phyloP scores from a whole-genome alignment of 345 rosid species.

The Cardiospermum halicacabum region DNA sequence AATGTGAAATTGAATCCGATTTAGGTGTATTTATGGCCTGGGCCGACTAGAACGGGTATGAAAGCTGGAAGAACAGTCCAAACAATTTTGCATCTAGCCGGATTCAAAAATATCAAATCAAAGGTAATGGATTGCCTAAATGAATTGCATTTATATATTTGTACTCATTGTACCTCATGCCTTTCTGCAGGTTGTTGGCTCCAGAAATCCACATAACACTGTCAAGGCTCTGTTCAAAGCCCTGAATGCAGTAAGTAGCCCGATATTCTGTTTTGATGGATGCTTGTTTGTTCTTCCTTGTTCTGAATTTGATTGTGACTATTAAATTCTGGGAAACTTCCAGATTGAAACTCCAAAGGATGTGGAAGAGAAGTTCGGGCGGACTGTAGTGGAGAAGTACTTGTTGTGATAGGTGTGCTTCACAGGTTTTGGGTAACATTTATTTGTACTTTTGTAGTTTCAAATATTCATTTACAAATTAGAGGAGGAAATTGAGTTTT shows the following conservation, averaged over 20 bases:
- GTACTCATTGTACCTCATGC: conserved; percentile 8
- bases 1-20: conserved; percentile 5
- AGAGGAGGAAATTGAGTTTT: background rate
- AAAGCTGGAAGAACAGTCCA: conserved; percentile 87
- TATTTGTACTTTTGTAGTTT: background rate
- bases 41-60: conserved; percentile 80
- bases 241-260: conserved; percentile 76
- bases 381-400: conserved; percentile 86
- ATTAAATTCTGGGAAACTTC: background rate
- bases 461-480: background rate
- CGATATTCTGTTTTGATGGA: background rate
- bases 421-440: conserved; percentile 6
- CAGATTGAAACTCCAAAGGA: conserved; percentile 96
- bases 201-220: conserved; percentile 91
- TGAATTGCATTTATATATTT: background rate
- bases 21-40: conserved; percentile 95
- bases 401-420: conserved; percentile 37
- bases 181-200: conserved; percentile 67
- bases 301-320: background rate
- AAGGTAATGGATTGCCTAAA: conserved; percentile 46
- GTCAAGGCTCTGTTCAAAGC: conserved; percentile 92
- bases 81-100: conserved; percentile 72
- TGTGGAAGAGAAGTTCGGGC: conserved; percentile 86
- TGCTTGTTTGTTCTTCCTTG: background rate
- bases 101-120: conserved; percentile 89